Base-by-base conservation (phyloP, 2,329 filamentous ascomycete species). In the Nothophoma quercina region DNA sequence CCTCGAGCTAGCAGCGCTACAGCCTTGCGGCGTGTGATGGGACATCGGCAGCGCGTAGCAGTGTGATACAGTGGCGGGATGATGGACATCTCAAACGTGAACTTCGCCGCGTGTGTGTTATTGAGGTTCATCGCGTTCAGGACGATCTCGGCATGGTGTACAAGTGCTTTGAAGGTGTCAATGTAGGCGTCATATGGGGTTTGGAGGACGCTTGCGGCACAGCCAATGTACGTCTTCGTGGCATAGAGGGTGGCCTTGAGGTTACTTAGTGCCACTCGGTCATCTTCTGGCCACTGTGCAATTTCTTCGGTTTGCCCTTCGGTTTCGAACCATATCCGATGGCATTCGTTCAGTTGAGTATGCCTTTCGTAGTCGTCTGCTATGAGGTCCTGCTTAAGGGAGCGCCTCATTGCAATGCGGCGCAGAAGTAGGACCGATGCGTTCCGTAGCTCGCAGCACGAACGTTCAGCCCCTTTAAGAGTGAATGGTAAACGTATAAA, bases 361-460 rank as follows among this genome's bases (percentile, higher is more conserved):
- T 58, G 60, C 8, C 50, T 32, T 19, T 40, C 32, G 12, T 56
- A 23, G 16, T 59, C 55, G 29, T 59, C 22, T 8, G 25, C 12
- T 1, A 42, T 41, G 3, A 56, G 36, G 25, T 21, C 7, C 5
- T 44, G 46, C 4, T 22, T 48, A 2, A 38, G 4, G 16, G 49
- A 22, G 15, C 29, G 30, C 15, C 38, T 54, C 1, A 16, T 22
- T 18, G 46, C 49, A 16, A 59, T 52, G 2, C 36, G 55, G 16
- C 49, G 55, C 1, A 58, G 22, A 8, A 60, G 53, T 0, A 63
- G 4, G 9, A 66, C 35, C 7, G 60, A 48, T 2, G 60, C 55
- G 19, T 68, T 69, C 5, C 60, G 57, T 12, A 69, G 55, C 15
- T 64, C 60, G 8, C 61, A 47, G n/a, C 48, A 52, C 2, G 61